Conservation (phyloP, 1,284 basidiomycete genomes). For the Wallemia ichthyophaga region DNA sequence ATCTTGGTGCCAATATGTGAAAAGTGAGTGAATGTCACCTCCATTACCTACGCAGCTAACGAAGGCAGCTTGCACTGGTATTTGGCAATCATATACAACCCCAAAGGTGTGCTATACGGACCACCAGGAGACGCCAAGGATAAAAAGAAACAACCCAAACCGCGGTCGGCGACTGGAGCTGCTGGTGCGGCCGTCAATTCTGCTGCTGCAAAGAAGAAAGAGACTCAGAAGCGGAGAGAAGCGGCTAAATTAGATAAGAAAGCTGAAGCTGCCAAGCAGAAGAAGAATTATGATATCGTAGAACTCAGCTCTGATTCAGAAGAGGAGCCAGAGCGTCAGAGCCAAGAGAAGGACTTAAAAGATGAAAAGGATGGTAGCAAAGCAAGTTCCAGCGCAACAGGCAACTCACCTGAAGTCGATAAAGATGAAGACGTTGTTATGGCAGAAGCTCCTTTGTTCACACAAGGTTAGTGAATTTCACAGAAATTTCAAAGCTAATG, state of each 20-base stretch:
- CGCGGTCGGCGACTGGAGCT: conserved; percentile 1
- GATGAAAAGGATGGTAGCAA: neutral
- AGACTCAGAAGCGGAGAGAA: neutral
- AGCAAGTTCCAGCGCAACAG: no score
- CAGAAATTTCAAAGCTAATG: no score
- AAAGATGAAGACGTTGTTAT: neutral
- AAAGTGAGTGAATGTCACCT: conserved; percentile 28
- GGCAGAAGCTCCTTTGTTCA: neutral
- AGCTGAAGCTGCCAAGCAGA: neutral
- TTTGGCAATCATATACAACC: conserved; percentile 69
- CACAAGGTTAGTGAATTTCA: no score
- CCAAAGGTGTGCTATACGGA: conserved; percentile 20
- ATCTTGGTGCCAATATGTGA: conserved; percentile 92
- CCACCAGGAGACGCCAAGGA: conserved; percentile 9
- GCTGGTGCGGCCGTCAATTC: neutral
- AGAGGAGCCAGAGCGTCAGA: neutral
- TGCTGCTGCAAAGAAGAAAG: neutral
- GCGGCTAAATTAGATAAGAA: no score
- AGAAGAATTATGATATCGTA: neutral
- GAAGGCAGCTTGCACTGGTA: conserved; percentile 85
- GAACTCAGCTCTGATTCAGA: neutral
- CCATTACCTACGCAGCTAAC: no score
- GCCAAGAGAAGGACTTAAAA: neutral
- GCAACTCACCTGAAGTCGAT: neutral
- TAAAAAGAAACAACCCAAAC: conserved; percentile 2